These are phyloP conservation scores for Aspergillus sp. DNA, from an alignment of 2,329 filamentous ascomycete genomes.

Conservation along the genomic window DNA sequence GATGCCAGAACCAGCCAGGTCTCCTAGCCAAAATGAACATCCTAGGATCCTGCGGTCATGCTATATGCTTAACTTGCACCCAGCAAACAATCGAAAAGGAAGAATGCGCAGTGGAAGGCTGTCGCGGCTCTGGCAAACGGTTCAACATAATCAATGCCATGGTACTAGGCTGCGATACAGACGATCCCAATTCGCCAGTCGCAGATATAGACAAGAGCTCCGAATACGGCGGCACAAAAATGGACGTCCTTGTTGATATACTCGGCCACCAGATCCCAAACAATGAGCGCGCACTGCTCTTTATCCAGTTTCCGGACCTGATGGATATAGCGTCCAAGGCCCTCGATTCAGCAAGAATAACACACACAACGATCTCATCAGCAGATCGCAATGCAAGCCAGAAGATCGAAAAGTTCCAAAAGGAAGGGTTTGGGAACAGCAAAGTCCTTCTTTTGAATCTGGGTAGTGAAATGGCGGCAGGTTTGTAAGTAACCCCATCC, in stretches of 20 bases:
- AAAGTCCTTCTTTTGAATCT: conserved; percentile 60
- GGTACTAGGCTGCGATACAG: conserved; percentile 33
- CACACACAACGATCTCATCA: conserved; percentile 38
- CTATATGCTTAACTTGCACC: conserved; percentile 47
- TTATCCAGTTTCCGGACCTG: conserved; percentile 54
- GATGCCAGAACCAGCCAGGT: conserved; percentile 30
- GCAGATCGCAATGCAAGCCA: conserved; percentile 27
- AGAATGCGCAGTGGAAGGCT: conserved; percentile 43
- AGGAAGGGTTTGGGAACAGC: conserved; percentile 30
- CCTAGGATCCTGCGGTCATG: conserved; percentile 53
- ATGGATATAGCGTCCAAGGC: conserved; percentile 38
- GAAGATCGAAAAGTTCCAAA: conserved; percentile 45
- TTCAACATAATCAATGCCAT: conserved; percentile 43
- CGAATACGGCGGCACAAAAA: conserved; percentile 47
- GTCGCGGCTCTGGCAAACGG: conserved; percentile 37
- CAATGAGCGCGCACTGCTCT: conserved; percentile 55
- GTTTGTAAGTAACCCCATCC: conserved; percentile 53
- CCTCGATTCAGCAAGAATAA: conserved; percentile 28
- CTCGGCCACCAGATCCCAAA: conserved; percentile 38
- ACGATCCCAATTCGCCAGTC: neutral
- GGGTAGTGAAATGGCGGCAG: conserved; percentile 58
- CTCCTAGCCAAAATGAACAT: conserved; percentile 38
- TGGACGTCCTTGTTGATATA: conserved; percentile 48
- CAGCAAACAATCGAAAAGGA: conserved; percentile 21
- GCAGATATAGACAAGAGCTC: conserved; percentile 19